A percentile compares a stretch with the other conserved stretches of the same genome.
phyloP scores from a whole-genome alignment of 2,329 filamentous ascomycete genomes.

The Hansfordia pulvinata region DNA sequence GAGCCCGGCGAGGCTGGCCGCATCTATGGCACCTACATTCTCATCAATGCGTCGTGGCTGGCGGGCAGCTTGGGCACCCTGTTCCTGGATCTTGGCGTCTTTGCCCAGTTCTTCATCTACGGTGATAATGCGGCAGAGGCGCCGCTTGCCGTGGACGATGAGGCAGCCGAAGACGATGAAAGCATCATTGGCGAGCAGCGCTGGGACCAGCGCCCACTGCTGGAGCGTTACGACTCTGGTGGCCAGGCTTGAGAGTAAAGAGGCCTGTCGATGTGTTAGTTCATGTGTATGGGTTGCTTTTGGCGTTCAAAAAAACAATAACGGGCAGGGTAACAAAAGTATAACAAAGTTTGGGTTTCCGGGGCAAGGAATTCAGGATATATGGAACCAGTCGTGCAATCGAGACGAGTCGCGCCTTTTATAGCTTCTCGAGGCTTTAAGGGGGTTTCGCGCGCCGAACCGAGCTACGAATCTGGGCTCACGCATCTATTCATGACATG shows the following conservation, averaged over 20 bases:
- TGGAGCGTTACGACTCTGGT: constrained; percentile 13
- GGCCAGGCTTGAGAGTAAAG: neutral
- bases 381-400: too few relatives aligned
- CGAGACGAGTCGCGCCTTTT: too few relatives aligned
- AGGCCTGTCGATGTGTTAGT: neutral
- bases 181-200: constrained; percentile 8
- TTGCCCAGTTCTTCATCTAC: constrained; percentile 87
- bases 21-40: constrained; percentile 69
- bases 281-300: neutral
- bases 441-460: too few relatives aligned
- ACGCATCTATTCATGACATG: too few relatives aligned
- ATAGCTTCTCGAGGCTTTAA: too few relatives aligned
- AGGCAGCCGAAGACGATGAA: constrained; percentile 16
- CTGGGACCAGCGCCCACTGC: constrained; percentile 16
- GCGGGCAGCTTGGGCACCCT: constrained; percentile 81
- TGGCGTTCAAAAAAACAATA: neutral
- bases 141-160: constrained; percentile 10
- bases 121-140: constrained; percentile 24
- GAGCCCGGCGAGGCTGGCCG: constrained; percentile 45
- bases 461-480: too few relatives aligned
- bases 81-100: constrained; percentile 72
- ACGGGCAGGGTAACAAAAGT: too few relatives aligned
- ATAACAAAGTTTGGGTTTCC: too few relatives aligned
- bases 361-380: too few relatives aligned
- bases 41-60: constrained; percentile 86